Evolutionary conservation across 345 rosid species (phyloP).

Genomic region (Euphorbia lathyris): DNA sequence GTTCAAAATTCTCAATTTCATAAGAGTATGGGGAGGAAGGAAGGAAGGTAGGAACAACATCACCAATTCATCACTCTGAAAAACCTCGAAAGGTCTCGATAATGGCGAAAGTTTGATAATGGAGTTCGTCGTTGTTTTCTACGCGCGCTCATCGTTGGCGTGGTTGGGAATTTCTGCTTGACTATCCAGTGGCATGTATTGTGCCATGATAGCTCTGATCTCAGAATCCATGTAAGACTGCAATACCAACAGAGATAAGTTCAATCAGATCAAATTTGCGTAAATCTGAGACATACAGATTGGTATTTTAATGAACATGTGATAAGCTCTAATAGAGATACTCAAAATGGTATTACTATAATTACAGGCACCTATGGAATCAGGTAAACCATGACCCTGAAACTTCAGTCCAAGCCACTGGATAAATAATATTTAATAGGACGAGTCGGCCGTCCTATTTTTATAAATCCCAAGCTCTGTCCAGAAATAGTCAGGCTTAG

Average conservation of each 20-base stretch:
- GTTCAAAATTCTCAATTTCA: conserved; percentile 16
- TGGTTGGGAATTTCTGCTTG: conserved; percentile 71
- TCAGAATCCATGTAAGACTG: conserved; percentile 99
- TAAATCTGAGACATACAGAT: neutral
- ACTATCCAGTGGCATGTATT: conserved; percentile 95
- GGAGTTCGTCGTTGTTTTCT: conserved; percentile 17
- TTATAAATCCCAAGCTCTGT: too few relatives aligned
- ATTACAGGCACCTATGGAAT: neutral
- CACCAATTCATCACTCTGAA: neutral
- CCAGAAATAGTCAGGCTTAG: too few relatives aligned
- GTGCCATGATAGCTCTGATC: conserved; percentile 97
- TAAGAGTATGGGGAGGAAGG: neutral
- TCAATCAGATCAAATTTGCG: too few relatives aligned
- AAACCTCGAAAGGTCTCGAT: conserved; percentile 3
- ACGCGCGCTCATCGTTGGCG: conserved; percentile 52
- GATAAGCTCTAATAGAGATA: neutral
- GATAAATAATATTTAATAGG: too few relatives aligned
- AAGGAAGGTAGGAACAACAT: conserved; percentile 6
- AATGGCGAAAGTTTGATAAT: neutral
- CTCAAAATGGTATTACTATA: neutral
- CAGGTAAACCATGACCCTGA: too few relatives aligned
- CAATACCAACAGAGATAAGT: conserved; percentile 11
- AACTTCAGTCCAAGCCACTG: too few relatives aligned
- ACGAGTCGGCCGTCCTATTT: too few relatives aligned
- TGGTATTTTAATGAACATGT: neutral